These are phyloP conservation scores for Zoysia japonica DNA, from an alignment of 176 grass and related monocot species.

Conservation along the genomic window DNA sequence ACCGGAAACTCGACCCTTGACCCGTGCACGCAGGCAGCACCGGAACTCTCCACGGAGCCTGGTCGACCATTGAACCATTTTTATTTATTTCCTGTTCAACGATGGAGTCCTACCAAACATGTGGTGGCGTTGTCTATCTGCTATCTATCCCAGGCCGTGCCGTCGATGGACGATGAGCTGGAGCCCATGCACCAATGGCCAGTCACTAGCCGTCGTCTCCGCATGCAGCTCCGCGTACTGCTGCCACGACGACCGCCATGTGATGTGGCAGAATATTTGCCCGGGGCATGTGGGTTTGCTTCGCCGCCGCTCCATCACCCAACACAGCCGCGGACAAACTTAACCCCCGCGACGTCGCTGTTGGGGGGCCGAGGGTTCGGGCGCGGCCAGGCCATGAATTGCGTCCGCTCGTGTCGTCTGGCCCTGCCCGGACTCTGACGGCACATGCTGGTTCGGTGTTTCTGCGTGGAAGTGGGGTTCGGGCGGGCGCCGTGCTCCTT, in stretches of 20 bases:
- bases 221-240: not conserved
- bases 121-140: slow-evolving; percentile 7
- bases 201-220: not conserved
- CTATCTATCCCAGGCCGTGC: not conserved
- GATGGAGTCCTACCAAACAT: slow-evolving; percentile 7
- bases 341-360: slow-evolving; percentile 16
- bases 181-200: slow-evolving; percentile 35
- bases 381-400: not conserved
- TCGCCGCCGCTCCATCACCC: not conserved
- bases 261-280: slow-evolving; percentile 49
- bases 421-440: too few relatives aligned
- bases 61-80: not conserved
- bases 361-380: not conserved
- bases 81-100: not conserved
- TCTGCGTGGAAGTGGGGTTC: slow-evolving; percentile 24
- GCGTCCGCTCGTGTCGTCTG: not conserved
- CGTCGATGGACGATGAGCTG: slow-evolving; percentile 50
- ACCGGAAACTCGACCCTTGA: not conserved
- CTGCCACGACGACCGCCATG: not conserved
- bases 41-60: not conserved
- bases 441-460: not conserved
- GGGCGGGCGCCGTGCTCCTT: not conserved
- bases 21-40: not conserved
- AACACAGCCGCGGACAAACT: slow-evolving; percentile 31
- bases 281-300: slow-evolving; percentile 43